These are phyloP conservation scores for Neonectria sp. DNA, from an alignment of 2,329 filamentous ascomycete species.

Conservation along the genomic window DNA sequence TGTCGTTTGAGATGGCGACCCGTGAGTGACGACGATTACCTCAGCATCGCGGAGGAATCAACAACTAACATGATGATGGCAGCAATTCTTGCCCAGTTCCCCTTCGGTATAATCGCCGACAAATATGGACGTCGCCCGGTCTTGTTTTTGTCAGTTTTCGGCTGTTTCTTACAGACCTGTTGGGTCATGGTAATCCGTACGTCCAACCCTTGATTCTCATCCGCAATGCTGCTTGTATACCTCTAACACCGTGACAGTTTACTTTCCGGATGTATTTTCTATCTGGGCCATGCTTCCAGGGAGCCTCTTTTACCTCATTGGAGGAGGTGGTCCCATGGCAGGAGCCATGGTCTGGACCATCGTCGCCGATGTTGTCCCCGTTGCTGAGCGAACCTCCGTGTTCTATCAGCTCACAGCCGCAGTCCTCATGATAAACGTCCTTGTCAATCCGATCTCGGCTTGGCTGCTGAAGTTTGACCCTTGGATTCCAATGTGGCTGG, in stretches of 20 bases:
- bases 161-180: slow-evolving; percentile 45
- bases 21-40: slow-evolving; percentile 48
- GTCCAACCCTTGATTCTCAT: slow-evolving; percentile 22
- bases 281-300: slow-evolving; percentile 57
- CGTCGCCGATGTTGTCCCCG: slow-evolving; percentile 60
- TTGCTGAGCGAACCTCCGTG: slow-evolving; percentile 54
- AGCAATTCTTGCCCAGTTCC: slow-evolving; percentile 61
- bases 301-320: slow-evolving; percentile 56
- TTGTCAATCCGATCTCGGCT: slow-evolving; percentile 58
- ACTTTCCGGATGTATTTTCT: slow-evolving; percentile 56
- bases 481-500: slow-evolving; percentile 58
- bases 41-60: not conserved
- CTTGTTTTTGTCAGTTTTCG: slow-evolving; percentile 55
- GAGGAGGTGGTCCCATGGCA: slow-evolving; percentile 57
- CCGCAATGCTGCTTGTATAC: not conserved
- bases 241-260: slow-evolving; percentile 50
- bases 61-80: slow-evolving; percentile 12
- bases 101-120: slow-evolving; percentile 63
- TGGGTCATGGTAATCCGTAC: slow-evolving; percentile 53
- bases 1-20: slow-evolving; percentile 63
- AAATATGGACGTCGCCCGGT: slow-evolving; percentile 62
- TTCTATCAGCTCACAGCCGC: slow-evolving; percentile 59
- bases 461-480: slow-evolving; percentile 55
- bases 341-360: slow-evolving; percentile 63
- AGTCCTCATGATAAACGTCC: slow-evolving; percentile 56